Evolutionary conservation across 208 protist genomes (phyloP).

Genomic region (Leishmania tarentolae): DNA sequence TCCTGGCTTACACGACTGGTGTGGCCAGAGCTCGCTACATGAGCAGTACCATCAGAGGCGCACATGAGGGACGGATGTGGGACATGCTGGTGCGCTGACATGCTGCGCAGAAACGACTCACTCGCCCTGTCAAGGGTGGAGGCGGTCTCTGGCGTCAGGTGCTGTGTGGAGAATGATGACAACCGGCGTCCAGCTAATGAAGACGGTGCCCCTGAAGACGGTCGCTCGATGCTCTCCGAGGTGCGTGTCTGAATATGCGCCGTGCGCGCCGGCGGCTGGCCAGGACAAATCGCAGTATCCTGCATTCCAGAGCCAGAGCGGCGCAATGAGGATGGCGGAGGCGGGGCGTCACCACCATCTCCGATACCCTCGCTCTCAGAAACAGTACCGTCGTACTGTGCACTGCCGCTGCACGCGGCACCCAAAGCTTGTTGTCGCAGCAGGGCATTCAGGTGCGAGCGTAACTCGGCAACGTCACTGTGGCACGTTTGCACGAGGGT

Average conservation of each 20-base stretch:
- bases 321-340: constrained; percentile 4
- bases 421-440: constrained; percentile 9
- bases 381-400: neutral
- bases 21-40: neutral
- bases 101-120: neutral
- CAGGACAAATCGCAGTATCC: constrained; percentile 1
- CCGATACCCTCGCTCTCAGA: neutral
- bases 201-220: neutral
- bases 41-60: neutral
- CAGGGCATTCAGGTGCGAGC: constrained; percentile 25
- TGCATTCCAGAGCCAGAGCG: neutral
- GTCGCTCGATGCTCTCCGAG: neutral
- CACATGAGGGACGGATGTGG: neutral
- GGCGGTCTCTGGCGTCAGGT: neutral
- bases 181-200: neutral
- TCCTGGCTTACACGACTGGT: constrained; percentile 21
- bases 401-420: neutral
- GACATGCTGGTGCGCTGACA: neutral
- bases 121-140: constrained; percentile 1
- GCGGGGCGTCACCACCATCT: neutral
- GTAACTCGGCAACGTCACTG: constrained; percentile 22
- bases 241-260: neutral
- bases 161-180: neutral
- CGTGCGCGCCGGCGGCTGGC: neutral
- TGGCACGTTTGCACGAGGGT: neutral